These are phyloP conservation scores for Cordyceps cicadae DNA, from an alignment of 2,329 filamentous ascomycete genomes.

Conservation along the genomic window DNA sequence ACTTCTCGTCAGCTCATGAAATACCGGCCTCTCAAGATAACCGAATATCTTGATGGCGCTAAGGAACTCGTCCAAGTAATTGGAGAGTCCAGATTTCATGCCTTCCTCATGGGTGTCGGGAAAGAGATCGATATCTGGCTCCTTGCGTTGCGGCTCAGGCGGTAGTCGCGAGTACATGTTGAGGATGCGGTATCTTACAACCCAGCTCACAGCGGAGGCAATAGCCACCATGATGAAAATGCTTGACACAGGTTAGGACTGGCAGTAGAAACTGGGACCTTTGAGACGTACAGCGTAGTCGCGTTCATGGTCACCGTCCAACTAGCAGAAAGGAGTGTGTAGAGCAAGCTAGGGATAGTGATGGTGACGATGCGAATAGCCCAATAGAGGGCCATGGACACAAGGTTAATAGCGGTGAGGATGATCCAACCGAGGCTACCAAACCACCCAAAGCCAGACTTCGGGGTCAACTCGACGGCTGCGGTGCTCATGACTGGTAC, in stretches of 20 bases:
- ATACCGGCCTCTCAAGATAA: constrained; percentile 90
- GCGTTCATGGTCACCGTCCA: constrained; percentile 98
- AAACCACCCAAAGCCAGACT: constrained; percentile 45
- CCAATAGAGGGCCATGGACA: constrained; percentile 63
- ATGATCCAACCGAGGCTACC: constrained; percentile 47
- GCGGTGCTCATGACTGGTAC: constrained; percentile 30
- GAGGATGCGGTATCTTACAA: constrained; percentile 88
- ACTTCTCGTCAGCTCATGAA: constrained; percentile 91
- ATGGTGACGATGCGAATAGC: constrained; percentile 78
- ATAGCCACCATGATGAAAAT: constrained; percentile 70
- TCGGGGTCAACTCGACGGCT: constrained; percentile 26
- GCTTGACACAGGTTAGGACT: constrained; percentile 35
- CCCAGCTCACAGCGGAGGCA: constrained; percentile 83
- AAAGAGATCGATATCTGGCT: constrained; percentile 90
- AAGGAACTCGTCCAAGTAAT: constrained; percentile 94
- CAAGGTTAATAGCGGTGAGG: constrained; percentile 45
- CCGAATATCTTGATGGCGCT: constrained; percentile 99
- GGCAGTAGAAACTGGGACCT: neutral
- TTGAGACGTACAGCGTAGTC: constrained; percentile 67
- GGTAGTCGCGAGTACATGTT: constrained; percentile 95
- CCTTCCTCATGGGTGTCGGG: constrained; percentile 87
- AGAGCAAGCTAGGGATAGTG: constrained; percentile 80
- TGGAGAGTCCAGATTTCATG: constrained; percentile 83
- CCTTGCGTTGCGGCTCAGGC: constrained; percentile 89
- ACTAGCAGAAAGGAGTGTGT: constrained; percentile 82